Conservation (phyloP, 2,329 filamentous ascomycete species). For the Cercospora canescens region DNA sequence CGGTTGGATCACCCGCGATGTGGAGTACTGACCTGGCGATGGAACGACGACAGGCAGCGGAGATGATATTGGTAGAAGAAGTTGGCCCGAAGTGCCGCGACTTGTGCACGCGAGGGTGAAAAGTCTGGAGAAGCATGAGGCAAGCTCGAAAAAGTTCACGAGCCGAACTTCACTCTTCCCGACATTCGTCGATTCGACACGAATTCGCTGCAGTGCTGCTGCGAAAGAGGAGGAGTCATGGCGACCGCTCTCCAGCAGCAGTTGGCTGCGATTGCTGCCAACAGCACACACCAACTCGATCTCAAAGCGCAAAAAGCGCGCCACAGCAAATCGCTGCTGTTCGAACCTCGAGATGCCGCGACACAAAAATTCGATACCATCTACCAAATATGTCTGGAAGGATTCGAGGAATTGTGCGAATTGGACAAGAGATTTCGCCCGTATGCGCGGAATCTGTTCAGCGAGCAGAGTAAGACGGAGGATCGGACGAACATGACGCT, state of each 20-base stretch:
- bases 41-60: background rate
- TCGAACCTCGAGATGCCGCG: slow-evolving; percentile 80
- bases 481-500: slow-evolving; percentile 83
- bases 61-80: background rate
- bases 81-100: slow-evolving; percentile 4
- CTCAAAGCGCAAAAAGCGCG: slow-evolving; percentile 88
- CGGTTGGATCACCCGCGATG: background rate
- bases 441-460: slow-evolving; percentile 82
- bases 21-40: background rate
- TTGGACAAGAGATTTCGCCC: slow-evolving; percentile 76
- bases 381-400: slow-evolving; percentile 82
- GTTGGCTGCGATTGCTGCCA: slow-evolving; percentile 86
- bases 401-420: slow-evolving; percentile 86
- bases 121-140: background rate
- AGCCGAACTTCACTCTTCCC: background rate
- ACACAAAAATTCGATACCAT: slow-evolving; percentile 88
- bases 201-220: background rate
- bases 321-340: slow-evolving; percentile 93
- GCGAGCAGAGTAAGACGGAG: slow-evolving; percentile 85
- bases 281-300: slow-evolving; percentile 87
- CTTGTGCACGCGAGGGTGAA: background rate
- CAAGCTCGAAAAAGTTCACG: slow-evolving; percentile 10
- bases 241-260: slow-evolving; percentile 87
- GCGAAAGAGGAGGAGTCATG: slow-evolving; percentile 54
- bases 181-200: background rate